A percentile compares a stretch with the other conserved stretches of the same genome.
Conservation (phyloP, 441 rosid genomes). For the Erodium moschatum region DNA sequence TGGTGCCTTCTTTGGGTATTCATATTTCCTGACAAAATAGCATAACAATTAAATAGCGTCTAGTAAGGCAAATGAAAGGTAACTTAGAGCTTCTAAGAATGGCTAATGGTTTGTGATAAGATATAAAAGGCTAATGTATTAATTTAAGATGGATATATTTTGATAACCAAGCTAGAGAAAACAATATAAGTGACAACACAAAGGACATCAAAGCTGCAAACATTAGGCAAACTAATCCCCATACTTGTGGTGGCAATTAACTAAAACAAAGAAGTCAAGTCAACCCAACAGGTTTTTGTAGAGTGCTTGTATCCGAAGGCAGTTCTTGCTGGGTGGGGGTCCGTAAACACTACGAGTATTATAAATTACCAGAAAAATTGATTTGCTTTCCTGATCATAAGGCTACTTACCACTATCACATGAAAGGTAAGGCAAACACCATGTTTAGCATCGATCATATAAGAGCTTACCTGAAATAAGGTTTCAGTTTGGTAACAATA, state of each 20-base stretch:
- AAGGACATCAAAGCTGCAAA: background rate
- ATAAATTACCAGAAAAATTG: background rate
- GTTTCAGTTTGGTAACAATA: slow-evolving; percentile 76
- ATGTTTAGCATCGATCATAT: slow-evolving; percentile 13
- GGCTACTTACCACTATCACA: background rate
- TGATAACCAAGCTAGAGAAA: slow-evolving; percentile 3
- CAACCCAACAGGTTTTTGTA: background rate
- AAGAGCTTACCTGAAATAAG: slow-evolving; percentile 63
- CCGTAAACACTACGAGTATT: background rate
- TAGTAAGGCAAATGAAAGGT: background rate
- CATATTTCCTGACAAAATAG: slow-evolving; percentile 58
- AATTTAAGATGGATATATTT: background rate
- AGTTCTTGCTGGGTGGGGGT: background rate
- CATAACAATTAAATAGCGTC: slow-evolving; percentile 14
- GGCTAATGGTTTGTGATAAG: background rate
- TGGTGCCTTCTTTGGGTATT: slow-evolving; percentile 68
- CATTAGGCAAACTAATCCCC: background rate
- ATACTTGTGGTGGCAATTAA: background rate
- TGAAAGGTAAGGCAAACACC: slow-evolving; percentile 5
- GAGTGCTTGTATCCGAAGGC: background rate
- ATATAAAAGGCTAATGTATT: background rate
- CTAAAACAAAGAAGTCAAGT: background rate
- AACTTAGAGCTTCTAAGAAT: background rate
- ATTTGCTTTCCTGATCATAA: slow-evolving; percentile 1
- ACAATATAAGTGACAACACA: background rate